A percentile compares a stretch with the other conserved stretches of the same genome.
Conservation (phyloP, 108 stramenopile species). For the Mayamaea pseudoterrestris region DNA sequence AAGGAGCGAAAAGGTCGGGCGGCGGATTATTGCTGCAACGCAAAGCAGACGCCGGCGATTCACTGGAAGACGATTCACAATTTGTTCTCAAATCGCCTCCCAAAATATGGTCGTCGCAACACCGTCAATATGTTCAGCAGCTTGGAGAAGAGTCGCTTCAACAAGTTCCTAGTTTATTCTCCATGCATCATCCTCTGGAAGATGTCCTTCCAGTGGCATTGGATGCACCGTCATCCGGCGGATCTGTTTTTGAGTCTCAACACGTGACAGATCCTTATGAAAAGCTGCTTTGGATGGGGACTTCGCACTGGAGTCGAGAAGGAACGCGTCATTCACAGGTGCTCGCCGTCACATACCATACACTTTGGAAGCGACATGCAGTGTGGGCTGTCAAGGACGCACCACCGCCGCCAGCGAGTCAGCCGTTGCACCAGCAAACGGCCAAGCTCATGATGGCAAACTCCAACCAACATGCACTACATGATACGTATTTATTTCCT, state of each 20-base stretch:
- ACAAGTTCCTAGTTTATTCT: slow-evolving; percentile 45
- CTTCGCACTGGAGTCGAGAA: slow-evolving; percentile 16
- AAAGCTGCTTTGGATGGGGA: slow-evolving; percentile 42
- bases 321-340: slow-evolving; percentile 6
- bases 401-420: slow-evolving; percentile 20
- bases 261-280: slow-evolving; percentile 42
- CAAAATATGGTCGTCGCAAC: too few species aligned
- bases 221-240: not conserved
- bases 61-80: slow-evolving; percentile 14
- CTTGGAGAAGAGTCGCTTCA: not conserved
- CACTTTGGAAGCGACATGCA: slow-evolving; percentile 26
- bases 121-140: too few species aligned
- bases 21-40: slow-evolving; percentile 42
- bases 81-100: slow-evolving; percentile 43
- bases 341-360: slow-evolving; percentile 39
- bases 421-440: slow-evolving; percentile 4
- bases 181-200: slow-evolving; percentile 66
- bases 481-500: slow-evolving; percentile 16
- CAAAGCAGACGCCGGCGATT: slow-evolving; percentile 11
- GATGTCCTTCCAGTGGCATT: slow-evolving; percentile 45
- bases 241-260: not conserved
- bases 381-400: slow-evolving; percentile 32
- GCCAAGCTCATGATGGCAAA: slow-evolving; percentile 22
- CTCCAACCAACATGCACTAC: slow-evolving; percentile 14
- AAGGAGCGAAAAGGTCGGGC: too few species aligned